Evolutionary conservation across 257 asterid genomes (phyloP).

Genomic region (Solanum megistacrolobum): DNA sequence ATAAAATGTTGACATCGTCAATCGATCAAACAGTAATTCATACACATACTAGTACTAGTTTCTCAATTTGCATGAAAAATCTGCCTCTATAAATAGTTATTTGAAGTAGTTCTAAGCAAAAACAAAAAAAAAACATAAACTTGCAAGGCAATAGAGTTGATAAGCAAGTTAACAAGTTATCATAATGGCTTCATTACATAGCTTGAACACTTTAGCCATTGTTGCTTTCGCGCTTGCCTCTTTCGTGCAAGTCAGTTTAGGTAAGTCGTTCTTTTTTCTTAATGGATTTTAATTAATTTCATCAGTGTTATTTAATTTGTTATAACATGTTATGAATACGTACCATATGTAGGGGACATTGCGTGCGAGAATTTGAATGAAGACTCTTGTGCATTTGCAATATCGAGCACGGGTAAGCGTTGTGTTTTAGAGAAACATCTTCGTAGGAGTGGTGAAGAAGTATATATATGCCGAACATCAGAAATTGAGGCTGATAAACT

Average conservation of each 20-base stretch:
- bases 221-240: conserved; percentile 19
- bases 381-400: conserved; percentile 51
- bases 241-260: conserved; percentile 8
- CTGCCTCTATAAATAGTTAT: not conserved
- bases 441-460: conserved; percentile 33
- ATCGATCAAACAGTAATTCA: not conserved
- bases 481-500: conserved; percentile 47
- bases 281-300: not conserved
- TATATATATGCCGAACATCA: conserved; percentile 41
- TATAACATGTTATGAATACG: not conserved
- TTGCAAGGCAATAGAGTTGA: not conserved
- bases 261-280: conserved; percentile 6
- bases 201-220: conserved; percentile 3
- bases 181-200: conserved; percentile 29
- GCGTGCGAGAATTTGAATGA: conserved; percentile 42
- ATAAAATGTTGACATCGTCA: not conserved
- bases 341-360: conserved; percentile 23
- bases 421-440: conserved; percentile 65
- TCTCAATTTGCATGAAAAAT: not conserved
- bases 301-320: not conserved
- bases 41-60: not conserved
- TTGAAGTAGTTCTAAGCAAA: not conserved
- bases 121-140: not conserved
- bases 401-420: conserved; percentile 47
- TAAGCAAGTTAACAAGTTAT: not conserved